Evolutionary conservation across 2,329 filamentous ascomycete genomes (phyloP), one percentile per base, ranked within the genome.

Genomic region (Ambrosiella beaveri): DNA sequence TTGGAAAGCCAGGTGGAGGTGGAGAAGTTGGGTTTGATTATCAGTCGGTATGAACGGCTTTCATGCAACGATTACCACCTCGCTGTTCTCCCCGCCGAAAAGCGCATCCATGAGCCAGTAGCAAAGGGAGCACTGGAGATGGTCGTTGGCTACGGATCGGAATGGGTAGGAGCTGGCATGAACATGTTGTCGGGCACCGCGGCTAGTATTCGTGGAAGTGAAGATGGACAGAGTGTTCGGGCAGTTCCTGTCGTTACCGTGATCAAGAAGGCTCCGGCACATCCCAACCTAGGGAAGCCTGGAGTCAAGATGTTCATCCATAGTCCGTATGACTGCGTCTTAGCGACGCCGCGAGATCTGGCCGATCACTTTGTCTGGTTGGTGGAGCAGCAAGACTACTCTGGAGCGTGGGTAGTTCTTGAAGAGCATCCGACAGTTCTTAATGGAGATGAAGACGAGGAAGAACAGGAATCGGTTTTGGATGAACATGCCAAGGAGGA

Each of bases 251-350:
- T 8, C 11, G 44, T 47, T 70, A 1, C 80, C 73, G 4, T 75
- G 71, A 62, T 27, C 37, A 54, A 54, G 27, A 27, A 27, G 11
- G 19, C 41, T 68, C 68, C 41, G 68, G 71, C 76, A 1, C 76
- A 84, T 66, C 70, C 78, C 57, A 74, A 74, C 64, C 68, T 85
- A 62, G 65, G 75, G 63, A 76, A 81, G 65, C 74, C 73, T 55
- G 76, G 79, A 1, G 69, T 76, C 64, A 77, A 97, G 65, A 86
- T 98, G 13, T 96, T 96, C 67, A 88, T 98, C 45, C 89, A 95
- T 65, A 96, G 89, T 64, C 93, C 93, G 0, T 98, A 94, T 66
- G 93, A 98, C 69, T 97, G 90, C 65, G 85, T 97, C n/a, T 73
- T 96, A 57, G 88, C 88, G 0, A 88, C 93, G 1, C 90, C 90